A percentile compares a stretch with the other conserved stretches of the same genome.
Evolutionary conservation across 108 stramenopile genomes (phyloP).

Genomic region (Discostella stelligeroides): DNA sequence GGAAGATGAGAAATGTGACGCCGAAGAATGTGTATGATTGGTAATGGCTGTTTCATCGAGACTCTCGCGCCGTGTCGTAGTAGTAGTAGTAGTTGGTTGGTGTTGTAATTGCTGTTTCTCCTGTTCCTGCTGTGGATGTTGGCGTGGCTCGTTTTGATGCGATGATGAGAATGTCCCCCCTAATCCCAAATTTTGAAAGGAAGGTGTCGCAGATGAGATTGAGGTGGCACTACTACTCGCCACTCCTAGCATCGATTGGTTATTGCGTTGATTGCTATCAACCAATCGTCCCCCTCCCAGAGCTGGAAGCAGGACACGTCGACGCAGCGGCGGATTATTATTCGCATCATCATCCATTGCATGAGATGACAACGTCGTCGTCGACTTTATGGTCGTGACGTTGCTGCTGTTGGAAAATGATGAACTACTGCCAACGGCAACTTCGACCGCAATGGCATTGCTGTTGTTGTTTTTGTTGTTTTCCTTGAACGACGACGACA

Average conservation of each 20-base stretch:
- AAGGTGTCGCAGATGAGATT: not conserved
- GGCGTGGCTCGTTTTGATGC: too few species aligned
- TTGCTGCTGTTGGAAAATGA: too few species aligned
- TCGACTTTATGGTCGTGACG: too few species aligned
- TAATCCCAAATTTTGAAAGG: not conserved
- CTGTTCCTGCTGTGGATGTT: not conserved
- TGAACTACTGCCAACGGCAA: too few species aligned
- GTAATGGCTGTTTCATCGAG: not conserved
- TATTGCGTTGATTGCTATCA: constrained; percentile 1
- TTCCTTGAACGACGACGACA: too few species aligned
- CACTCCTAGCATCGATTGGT: not conserved
- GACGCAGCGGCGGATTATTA: not conserved
- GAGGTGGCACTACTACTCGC: not conserved
- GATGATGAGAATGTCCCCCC: too few species aligned
- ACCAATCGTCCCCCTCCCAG: not conserved
- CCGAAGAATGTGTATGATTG: not conserved
- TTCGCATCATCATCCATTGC: too few species aligned
- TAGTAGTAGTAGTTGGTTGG: not conserved
- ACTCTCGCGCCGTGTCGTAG: not conserved
- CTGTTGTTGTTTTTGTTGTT: too few species aligned
- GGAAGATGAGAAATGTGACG: not conserved
- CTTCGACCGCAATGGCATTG: too few species aligned
- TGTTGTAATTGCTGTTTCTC: not conserved
- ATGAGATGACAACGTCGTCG: too few species aligned
- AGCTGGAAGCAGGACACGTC: not conserved